Conservation (phyloP, 768 basidiomycete species). For the Leccinellum luteum region DNA sequence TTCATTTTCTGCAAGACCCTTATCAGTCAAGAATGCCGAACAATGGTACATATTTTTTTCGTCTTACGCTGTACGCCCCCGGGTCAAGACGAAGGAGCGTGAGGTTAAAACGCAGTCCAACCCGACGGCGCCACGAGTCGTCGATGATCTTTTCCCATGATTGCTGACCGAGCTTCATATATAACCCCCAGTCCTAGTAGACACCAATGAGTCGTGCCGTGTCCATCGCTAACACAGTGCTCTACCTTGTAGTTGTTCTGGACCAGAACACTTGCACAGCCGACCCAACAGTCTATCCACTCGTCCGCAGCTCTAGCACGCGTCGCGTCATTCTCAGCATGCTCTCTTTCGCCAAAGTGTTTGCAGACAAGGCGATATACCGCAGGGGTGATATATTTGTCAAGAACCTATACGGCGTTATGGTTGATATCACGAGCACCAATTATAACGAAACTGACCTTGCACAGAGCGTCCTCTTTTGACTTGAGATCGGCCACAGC, state of each 20-base stretch:
- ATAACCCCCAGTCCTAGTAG: constrained; percentile 58
- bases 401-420: constrained; percentile 41
- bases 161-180: constrained; percentile 49
- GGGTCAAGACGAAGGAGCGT: constrained; percentile 58
- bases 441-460: constrained; percentile 36
- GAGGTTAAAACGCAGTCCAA: constrained; percentile 62
- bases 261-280: constrained; percentile 61
- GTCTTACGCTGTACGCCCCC: constrained; percentile 53
- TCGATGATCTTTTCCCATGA: constrained; percentile 58
- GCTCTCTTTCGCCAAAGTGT: constrained; percentile 38
- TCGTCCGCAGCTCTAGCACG: constrained; percentile 42
- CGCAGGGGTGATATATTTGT: constrained; percentile 46
- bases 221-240: constrained; percentile 1
- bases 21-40: background rate
- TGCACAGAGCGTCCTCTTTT: constrained; percentile 49
- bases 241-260: constrained; percentile 46
- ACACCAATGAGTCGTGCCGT: background rate
- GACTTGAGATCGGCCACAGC: constrained; percentile 29
- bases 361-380: constrained; percentile 55
- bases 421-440: background rate
- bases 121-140: constrained; percentile 48
- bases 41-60: background rate
- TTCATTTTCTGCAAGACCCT: constrained; percentile 37
- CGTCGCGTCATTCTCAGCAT: constrained; percentile 17
- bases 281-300: constrained; percentile 74